Base-by-base conservation (phyloP, 2,329 filamentous ascomycete genomes). In the Neofusicoccum laricinum region DNA sequence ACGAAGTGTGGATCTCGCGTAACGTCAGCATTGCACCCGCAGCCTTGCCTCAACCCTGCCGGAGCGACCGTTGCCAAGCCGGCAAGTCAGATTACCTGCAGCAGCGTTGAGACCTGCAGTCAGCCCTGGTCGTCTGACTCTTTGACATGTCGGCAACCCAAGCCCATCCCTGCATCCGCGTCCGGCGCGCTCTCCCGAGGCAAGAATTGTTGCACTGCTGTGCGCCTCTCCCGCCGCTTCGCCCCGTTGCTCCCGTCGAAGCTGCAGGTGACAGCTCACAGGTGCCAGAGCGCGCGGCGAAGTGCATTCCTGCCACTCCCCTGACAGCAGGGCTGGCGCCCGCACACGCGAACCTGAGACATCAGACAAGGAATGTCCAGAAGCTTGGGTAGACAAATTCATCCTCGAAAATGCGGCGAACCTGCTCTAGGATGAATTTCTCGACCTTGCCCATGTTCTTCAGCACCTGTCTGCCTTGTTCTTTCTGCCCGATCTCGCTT, bases 381-480 rank as follows among this genome's bases (percentile, higher is more conserved):
- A 96, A 98, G 77, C 93, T 97, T 49, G 95, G 95, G 79, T 96
- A 98, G 67, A 98, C 93, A 79, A 98, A 95, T 77, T 99, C 95
- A 75, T 98, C 95, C 78, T 99, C 95, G 73, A 99, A 98, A 71
- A 99, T 98, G 73, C 93, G 87, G 74, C 94, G 88, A 67, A 99
- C 95, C 78, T 98, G 94, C 76, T 98, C 94, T 66, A 99, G 83
- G 64, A 99, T 92, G 76, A 99, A 99, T 71, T 92, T 90, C 81
- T 99, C 95, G 65, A 99, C 95, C 82, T 99, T 99, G 65, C 95
- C 94, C 57, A 99, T 94, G 76, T 99, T 99, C 83, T 97, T 98
- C 66, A 99, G 80, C 51, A 94, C 95, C 80, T 97, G 94, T 79
- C 95, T 97, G 30, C 92, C 92, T 66, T 90, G 89, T 72, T 96